Percentiles rank a stretch among this genome's conserved stretches.
Conservation (phyloP, 495 filamentous ascomycete genomes). For the Tuber borchii region DNA sequence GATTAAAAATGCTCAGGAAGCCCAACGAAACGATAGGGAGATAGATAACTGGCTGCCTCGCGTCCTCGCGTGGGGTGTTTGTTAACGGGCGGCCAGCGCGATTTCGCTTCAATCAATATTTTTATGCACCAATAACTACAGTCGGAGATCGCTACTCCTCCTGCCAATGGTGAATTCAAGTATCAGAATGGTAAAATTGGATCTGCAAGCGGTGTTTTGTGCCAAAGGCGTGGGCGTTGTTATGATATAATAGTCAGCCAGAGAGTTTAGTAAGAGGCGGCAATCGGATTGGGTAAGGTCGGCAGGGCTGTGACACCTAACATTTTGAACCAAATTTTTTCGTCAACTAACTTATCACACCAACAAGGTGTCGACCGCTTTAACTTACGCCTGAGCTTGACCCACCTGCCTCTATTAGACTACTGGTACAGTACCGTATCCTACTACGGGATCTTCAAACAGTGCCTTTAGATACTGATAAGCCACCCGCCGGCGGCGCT, state of each 20-base stretch:
- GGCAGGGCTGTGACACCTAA: not conserved
- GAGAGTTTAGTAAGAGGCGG: not conserved
- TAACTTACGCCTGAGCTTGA: not conserved
- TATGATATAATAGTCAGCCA: not conserved
- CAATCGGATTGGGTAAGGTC: not conserved
- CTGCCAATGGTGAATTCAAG: not conserved
- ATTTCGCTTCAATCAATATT: not conserved
- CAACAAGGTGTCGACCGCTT: not conserved
- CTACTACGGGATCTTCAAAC: not conserved
- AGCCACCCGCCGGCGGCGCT: not conserved
- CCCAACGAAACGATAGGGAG: not conserved
- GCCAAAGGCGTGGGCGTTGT: not conserved
- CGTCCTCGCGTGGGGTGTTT: not conserved
- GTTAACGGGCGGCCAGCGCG: not conserved
- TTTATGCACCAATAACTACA: not conserved
- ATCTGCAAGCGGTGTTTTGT: not conserved
- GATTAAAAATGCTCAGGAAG: not conserved
- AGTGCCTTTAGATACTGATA: not conserved
- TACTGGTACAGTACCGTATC: not conserved
- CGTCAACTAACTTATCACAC: not conserved
- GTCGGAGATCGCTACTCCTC: not conserved
- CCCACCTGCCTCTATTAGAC: not conserved
- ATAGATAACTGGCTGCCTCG: not conserved
- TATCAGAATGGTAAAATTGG: not conserved
- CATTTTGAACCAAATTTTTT: not conserved